Base-by-base conservation (phyloP, 1,284 basidiomycete genomes). In the Cerrena zonata region DNA sequence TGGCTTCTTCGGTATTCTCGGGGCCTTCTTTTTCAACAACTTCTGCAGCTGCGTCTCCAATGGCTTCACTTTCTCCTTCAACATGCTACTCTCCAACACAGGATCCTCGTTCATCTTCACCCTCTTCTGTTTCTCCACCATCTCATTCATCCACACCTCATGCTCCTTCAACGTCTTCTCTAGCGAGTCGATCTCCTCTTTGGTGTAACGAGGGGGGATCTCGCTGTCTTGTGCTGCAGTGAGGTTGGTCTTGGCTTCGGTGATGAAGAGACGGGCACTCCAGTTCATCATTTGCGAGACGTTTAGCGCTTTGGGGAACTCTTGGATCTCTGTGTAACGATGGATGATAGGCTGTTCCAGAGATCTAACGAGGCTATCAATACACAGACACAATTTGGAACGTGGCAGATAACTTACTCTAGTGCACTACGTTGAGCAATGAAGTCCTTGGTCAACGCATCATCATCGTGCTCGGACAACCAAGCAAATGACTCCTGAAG, bases 391-490 rank as follows among this genome's bases (percentile, higher is more conserved):
- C 40, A 27, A 37, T 3, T 50, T 21, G 24, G 11, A 30, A 30
- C 15, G 15, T 7, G 7, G 15, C 12, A 30, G 27, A 27, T 13
- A 19, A 79, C 89, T 69, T 61, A 93, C 90, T 96, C 92, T 19
- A 98, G 70, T 13, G 78, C 82, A 37, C 78, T 77, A 46, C 89
- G 80, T 66, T 91, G 89, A 55, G 82, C 78, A 56, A 84, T 72
- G 52, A 95, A 76, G 45, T 84, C 79, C 19, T 75, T 76, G 11
- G 85, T 89, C 48, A 87, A 81, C 1, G 95, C 94, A 12, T 76
- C 68, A 60, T 97, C 94, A n/a, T 84, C 92, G 49, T 87, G 76
- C 36, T 94, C 91, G 61, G 82, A 77, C 56, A 99, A 73, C 95
- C 94, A 99, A 21, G 73, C 68, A 54, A 86, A 82, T 0, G 88